A percentile compares a stretch with the other conserved stretches of the same genome.
Conservation (phyloP, 257 asterid species). For the Solanum virginianum region DNA sequence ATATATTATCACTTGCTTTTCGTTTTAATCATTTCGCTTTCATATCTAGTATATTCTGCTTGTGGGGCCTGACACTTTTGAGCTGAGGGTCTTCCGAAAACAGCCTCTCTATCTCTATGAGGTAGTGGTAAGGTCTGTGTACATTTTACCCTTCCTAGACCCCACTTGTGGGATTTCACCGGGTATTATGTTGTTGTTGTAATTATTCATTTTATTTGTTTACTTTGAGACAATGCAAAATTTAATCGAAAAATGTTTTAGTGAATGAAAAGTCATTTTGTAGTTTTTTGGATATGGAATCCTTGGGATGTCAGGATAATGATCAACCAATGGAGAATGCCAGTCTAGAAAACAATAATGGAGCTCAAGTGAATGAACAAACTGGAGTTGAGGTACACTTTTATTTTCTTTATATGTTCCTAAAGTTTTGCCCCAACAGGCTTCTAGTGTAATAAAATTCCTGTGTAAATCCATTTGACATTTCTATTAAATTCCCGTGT, state of each 20-base stretch:
- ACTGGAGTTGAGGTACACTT: constrained; percentile 38
- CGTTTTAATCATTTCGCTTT: too few relatives aligned
- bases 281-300: background rate
- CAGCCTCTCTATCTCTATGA: too few relatives aligned
- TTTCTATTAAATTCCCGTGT: background rate
- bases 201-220: background rate
- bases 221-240: background rate
- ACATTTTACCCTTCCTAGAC: too few relatives aligned
- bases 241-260: background rate
- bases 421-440: background rate
- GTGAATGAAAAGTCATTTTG: background rate
- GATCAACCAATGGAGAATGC: constrained; percentile 32
- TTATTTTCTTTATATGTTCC: background rate
- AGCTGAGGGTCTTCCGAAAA: too few relatives aligned
- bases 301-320: constrained; percentile 28
- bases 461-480: background rate
- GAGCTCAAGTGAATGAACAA: constrained; percentile 14
- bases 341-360: constrained; percentile 13
- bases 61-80: too few relatives aligned
- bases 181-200: too few relatives aligned
- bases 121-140: too few relatives aligned
- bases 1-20: too few relatives aligned
- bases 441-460: background rate
- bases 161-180: too few relatives aligned
- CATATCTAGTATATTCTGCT: too few relatives aligned